Conservation (phyloP, 1,139 yeast species). For the Magnusiomyces tetraspermus region DNA sequence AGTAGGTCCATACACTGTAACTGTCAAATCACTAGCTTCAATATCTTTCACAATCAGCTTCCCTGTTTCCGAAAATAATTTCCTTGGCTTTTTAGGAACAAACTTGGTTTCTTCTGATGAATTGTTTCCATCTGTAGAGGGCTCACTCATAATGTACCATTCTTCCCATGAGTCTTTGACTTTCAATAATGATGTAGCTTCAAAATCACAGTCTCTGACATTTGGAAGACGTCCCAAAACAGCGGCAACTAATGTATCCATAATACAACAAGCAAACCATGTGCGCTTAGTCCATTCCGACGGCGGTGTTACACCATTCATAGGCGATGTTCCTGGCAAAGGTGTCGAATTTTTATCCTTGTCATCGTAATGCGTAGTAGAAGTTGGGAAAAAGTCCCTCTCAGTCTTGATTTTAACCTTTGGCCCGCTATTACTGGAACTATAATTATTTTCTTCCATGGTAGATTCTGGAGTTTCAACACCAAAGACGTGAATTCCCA, state of each 20-base stretch:
- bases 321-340: not conserved
- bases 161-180: slow-evolving; percentile 16
- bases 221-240: slow-evolving; percentile 17
- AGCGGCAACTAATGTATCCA: slow-evolving; percentile 19
- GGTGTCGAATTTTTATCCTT: not conserved
- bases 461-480: not conserved
- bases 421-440: not conserved
- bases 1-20: slow-evolving; percentile 3
- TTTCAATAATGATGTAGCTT: slow-evolving; percentile 12
- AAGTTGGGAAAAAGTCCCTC: not conserved
- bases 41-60: not conserved
- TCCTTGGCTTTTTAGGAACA: slow-evolving; percentile 1
- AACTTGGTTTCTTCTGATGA: not conserved
- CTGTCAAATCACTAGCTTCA: not conserved
- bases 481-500: not conserved
- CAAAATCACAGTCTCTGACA: slow-evolving; percentile 15
- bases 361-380: not conserved
- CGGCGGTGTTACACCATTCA: not conserved
- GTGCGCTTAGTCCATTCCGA: slow-evolving; percentile 15
- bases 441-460: not conserved
- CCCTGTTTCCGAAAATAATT: not conserved
- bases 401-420: not conserved
- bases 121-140: slow-evolving; percentile 13
- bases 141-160: slow-evolving; percentile 14
- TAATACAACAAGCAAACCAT: slow-evolving; percentile 19